A percentile compares a stretch with the other conserved stretches of the same genome.
These are phyloP conservation scores for Cordyceps cicadae DNA, from an alignment of 2,329 filamentous ascomycete species.

Conservation along the genomic window DNA sequence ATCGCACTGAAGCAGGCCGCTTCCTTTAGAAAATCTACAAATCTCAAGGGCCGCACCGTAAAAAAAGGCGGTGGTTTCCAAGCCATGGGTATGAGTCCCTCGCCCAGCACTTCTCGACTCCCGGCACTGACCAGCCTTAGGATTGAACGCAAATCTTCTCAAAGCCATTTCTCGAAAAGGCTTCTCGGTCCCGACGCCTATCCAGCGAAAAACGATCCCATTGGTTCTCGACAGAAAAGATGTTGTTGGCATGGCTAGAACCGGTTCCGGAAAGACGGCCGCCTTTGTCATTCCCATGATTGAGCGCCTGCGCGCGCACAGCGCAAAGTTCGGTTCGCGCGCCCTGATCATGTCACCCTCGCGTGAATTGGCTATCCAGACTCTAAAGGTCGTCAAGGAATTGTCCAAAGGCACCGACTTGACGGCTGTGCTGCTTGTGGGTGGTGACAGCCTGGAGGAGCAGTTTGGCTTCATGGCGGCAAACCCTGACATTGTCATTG, in stretches of 20 bases:
- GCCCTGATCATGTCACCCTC: conserved; percentile 87
- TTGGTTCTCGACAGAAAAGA: conserved; percentile 83
- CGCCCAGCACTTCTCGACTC: background rate
- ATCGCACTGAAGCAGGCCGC: conserved; percentile 83
- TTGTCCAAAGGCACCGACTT: conserved; percentile 84
- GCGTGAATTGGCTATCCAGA: conserved; percentile 89
- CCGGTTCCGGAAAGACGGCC: conserved; percentile 97
- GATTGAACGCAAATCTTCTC: conserved; percentile 71
- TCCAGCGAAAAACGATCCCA: conserved; percentile 94
- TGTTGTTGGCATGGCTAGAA: conserved; percentile 97
- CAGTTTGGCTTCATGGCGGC: conserved; percentile 88
- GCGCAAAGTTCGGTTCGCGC: conserved; percentile 74
- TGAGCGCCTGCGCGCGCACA: conserved; percentile 82
- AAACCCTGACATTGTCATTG: conserved; percentile 96
- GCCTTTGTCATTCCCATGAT: conserved; percentile 99
- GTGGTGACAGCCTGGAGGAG: conserved; percentile 91
- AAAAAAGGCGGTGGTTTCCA: conserved; percentile 98
- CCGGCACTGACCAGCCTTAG: conserved; percentile 27
- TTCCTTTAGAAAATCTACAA: conserved; percentile 76
- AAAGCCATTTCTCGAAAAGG: conserved; percentile 91
- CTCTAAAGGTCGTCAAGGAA: conserved; percentile 92
- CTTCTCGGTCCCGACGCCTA: conserved; percentile 91
- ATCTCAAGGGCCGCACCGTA: conserved; percentile 72
- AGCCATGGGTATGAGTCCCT: conserved; percentile 59
- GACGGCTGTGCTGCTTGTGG: conserved; percentile 81